Evolutionary conservation across 139 green algal species (phyloP), one percentile per base, ranked within the genome.

Genomic region (Nannochloris sp.): DNA sequence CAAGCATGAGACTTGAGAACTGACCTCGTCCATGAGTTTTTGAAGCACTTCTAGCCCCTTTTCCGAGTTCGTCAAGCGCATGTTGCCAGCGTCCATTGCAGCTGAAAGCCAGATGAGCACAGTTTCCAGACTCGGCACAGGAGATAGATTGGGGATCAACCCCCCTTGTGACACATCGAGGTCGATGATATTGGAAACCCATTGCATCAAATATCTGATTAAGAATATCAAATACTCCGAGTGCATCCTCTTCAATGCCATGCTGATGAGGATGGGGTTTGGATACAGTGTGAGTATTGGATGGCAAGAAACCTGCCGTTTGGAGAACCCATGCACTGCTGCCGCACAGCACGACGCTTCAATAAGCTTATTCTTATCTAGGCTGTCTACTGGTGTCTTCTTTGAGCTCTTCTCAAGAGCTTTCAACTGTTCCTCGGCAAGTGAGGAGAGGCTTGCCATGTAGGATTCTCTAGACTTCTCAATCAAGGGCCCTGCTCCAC

Each of bases 141-240:
- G 34, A 40, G 34, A 40, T 5, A 40, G 34, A 40, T 40, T 40
- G 34, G 34, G 34, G 15, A 53, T 53, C 46, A 21, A 6, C 1
- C 46, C 46, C 1, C 46, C 46, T 21, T 19, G n/a, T 3, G n/a
- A 7, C 5, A 53, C 46, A 6, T 53, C 46, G 24, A 53, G n/a
- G 18, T 21, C 49, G 53, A 44, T 66, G 8, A 71, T 59, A 1
- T 69, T 76, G 31, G 34, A 34, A 31, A 72, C 44, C 57, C 62
- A 48, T 19, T 44, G 16, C 16, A 19, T 16, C 5, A 72, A 51
- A 57, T 76, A 76, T n/a, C 57, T 62, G 31, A 76, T 48, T 34
- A 76, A 57, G 18, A 19, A 16, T 27, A 72, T 29, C 4, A 56
- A 55, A 40, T 62, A 55, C 5, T n/a, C 5, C 1, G 48, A 48